These are phyloP conservation scores for Prototheca cutis DNA, from an alignment of 163 green algal genomes.

Conservation along the genomic window DNA sequence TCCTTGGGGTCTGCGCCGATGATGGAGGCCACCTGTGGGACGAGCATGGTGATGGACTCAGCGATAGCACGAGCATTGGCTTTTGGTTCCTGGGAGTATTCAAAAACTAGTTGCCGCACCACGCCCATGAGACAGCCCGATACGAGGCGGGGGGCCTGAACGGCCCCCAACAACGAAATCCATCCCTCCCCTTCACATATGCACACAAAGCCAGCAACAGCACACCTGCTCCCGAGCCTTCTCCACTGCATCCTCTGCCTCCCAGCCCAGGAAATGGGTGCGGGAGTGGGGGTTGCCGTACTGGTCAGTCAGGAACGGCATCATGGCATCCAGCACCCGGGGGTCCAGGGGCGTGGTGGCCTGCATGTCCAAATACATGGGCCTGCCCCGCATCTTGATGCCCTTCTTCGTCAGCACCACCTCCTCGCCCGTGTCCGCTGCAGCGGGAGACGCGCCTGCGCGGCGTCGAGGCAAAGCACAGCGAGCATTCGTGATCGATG, in stretches of 20 bases:
- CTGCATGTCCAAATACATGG: slow-evolving; percentile 91
- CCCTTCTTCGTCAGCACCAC: slow-evolving; percentile 68
- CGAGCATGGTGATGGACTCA: too few relatives aligned
- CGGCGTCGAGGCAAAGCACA: too few relatives aligned
- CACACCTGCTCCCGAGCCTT: slow-evolving; percentile 67
- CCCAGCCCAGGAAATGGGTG: slow-evolving; percentile 97
- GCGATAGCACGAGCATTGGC: too few relatives aligned
- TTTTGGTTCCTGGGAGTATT: too few relatives aligned
- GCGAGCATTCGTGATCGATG: too few relatives aligned
- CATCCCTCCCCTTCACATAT: too few relatives aligned
- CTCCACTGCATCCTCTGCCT: slow-evolving; percentile 91
- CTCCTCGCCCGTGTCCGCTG: not conserved
- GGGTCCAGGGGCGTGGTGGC: slow-evolving; percentile 94
- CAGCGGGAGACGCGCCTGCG: not conserved
- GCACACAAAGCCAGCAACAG: too few relatives aligned
- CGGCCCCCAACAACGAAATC: too few relatives aligned
- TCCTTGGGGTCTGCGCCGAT: slow-evolving; percentile 92
- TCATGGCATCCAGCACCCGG: slow-evolving; percentile 90
- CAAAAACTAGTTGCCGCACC: too few relatives aligned
- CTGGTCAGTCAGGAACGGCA: slow-evolving; percentile 89
- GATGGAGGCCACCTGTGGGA: slow-evolving; percentile 67
- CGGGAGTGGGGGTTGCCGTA: slow-evolving; percentile 97
- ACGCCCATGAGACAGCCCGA: too few relatives aligned
- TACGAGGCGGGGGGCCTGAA: too few relatives aligned
- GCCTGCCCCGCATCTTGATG: slow-evolving; percentile 64